Base-by-base conservation (phyloP, 2,329 filamentous ascomycete genomes). In the Dactylellina cionopaga region DNA sequence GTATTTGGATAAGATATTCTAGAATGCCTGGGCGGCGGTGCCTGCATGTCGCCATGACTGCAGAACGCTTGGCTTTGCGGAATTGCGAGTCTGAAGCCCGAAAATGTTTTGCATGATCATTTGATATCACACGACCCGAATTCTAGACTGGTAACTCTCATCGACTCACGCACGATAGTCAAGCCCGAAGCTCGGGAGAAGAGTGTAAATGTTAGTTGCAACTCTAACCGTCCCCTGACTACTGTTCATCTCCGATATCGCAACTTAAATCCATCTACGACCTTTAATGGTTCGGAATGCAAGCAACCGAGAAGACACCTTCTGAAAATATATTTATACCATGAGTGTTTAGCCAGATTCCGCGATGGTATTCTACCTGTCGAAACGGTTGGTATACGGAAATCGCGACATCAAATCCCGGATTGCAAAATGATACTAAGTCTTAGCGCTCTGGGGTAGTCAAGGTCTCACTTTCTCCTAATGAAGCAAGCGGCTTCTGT, bases 401-500 rank as follows among this genome's bases (percentile, higher is more conserved):
- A 58, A 59, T 71, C 60, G 46, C 51, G 51, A 64, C 56, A 59
- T 64, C 47, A 54, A 58, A 64, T 39, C 35, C 44, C 47, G 56
- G 58, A 58, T 72, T 65, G 17, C 29, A 54, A 39, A 58, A 62
- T 25, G 43, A 24, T 27, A 29, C 31, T n/a, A 43, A 46, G 9
- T 6, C 10, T 39, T 44, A 64, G 41, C 24, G 43, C 15, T 27
- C 35, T 63, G 65, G 49, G 55, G 56, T 24, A 22, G 13, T 17
- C 19, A 27, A 13, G 37, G 29, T 5, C 17, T 35, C 47, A 47
- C 47, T 55, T 65, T 55, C 60, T 47, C 59, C 55, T 10, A 19
- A 59, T 63, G 5, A 4, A 54, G 68, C 24, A 72, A 59, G 59
- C 35, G 25, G 58, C n/a, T 25, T 31, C 25, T 15, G n/a, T 35